These are phyloP conservation scores for Lolium multiflorum DNA, from an alignment of 176 grass and related monocot genomes.

Conservation along the genomic window DNA sequence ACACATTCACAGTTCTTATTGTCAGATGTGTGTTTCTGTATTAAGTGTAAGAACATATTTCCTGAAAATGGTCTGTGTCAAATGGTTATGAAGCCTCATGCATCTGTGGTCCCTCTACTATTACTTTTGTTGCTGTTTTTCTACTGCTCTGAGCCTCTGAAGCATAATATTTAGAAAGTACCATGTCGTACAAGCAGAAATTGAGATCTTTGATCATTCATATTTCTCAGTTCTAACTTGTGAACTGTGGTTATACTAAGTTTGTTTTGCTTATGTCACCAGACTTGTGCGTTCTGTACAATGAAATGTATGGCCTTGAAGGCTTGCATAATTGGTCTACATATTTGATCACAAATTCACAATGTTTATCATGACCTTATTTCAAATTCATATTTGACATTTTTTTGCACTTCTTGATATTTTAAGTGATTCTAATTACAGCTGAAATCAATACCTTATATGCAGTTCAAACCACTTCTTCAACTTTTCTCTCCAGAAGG, in stretches of 20 bases:
- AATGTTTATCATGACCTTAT: not conserved
- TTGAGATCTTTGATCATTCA: not conserved
- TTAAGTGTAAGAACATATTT: not conserved
- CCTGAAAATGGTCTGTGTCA: not conserved
- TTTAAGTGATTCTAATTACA: conserved; percentile 29
- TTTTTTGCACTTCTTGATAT: not conserved
- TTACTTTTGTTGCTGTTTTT: not conserved
- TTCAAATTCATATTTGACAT: not conserved
- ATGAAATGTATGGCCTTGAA: conserved; percentile 16
- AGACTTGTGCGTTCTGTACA: conserved; percentile 5
- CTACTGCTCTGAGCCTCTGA: not conserved
- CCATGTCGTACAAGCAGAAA: conserved; percentile 17
- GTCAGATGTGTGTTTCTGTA: not conserved
- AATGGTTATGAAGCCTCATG: conserved; percentile 19
- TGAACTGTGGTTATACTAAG: not conserved
- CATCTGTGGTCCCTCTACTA: not conserved
- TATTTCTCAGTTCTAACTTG: conserved; percentile 24
- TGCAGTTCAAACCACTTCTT: conserved; percentile 61
- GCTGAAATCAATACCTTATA: conserved; percentile 25
- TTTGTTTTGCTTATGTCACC: not conserved
- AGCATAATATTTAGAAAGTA: not conserved
- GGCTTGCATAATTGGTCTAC: not conserved
- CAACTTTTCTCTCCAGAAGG: conserved; percentile 50
- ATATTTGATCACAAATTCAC: not conserved
- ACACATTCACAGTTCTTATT: not conserved